phyloP scores from a whole-genome alignment of 768 basidiomycete genomes.

The Scleroderma citrinum region DNA sequence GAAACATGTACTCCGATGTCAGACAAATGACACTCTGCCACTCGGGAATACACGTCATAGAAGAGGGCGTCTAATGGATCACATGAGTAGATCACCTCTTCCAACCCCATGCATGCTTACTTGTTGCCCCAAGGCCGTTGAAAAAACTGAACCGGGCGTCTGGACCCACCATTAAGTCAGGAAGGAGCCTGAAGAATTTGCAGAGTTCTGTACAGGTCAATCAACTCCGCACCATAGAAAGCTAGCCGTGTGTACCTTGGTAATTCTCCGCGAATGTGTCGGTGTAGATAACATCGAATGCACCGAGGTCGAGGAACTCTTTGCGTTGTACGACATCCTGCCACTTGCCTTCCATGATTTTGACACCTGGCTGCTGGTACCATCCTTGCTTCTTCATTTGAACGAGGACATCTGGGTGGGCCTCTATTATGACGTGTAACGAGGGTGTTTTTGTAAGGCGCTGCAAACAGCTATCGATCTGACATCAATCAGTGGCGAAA shows the following conservation, averaged over 20 bases:
- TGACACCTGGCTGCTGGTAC: slow-evolving; percentile 71
- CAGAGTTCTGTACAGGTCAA: slow-evolving; percentile 46
- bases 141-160: slow-evolving; percentile 90
- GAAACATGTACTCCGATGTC: slow-evolving; percentile 70
- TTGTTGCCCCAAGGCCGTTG: slow-evolving; percentile 94
- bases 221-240: neutral
- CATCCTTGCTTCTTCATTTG: slow-evolving; percentile 76
- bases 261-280: slow-evolving; percentile 94
- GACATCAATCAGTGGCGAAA: slow-evolving; percentile 4
- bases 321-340: slow-evolving; percentile 72
- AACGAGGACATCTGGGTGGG: slow-evolving; percentile 86
- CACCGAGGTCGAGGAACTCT: slow-evolving; percentile 55
- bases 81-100: neutral
- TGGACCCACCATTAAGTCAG: slow-evolving; percentile 68
- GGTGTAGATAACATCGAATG: slow-evolving; percentile 86
- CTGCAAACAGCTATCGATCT: slow-evolving; percentile 88
- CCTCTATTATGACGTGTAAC: slow-evolving; percentile 87
- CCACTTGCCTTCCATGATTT: slow-evolving; percentile 88
- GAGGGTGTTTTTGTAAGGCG: slow-evolving; percentile 49
- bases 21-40: slow-evolving; percentile 82
- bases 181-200: slow-evolving; percentile 76
- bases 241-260: slow-evolving; percentile 35
- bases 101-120: slow-evolving; percentile 36
- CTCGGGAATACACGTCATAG: slow-evolving; percentile 85
- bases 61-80: slow-evolving; percentile 65